Evolutionary conservation across 2,329 filamentous ascomycete species (phyloP).

Genomic region (Nigrospora osmanthi): DNA sequence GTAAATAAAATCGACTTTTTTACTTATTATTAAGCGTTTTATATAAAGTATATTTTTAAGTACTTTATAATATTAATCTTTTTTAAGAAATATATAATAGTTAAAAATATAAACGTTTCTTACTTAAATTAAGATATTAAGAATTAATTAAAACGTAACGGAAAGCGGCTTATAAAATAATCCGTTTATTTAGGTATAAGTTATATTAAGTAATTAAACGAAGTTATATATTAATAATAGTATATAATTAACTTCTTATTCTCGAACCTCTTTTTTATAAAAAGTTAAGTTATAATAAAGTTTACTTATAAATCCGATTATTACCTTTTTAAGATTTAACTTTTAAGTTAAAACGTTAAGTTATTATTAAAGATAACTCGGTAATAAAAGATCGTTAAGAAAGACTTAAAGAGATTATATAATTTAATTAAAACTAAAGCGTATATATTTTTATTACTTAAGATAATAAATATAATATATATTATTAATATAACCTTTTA

Average conservation of each 20-base stretch:
- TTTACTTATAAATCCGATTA: background rate
- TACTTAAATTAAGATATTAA: background rate
- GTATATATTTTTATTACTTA: background rate
- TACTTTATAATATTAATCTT: background rate
- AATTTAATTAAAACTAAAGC: background rate
- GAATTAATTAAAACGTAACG: background rate
- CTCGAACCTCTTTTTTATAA: too few species aligned
- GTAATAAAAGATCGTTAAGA: background rate
- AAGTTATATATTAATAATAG: background rate
- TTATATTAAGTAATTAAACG: too few species aligned
- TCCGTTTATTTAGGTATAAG: background rate
- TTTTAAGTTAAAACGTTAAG: background rate
- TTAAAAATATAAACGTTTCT: background rate
- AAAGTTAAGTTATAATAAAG: too few species aligned
- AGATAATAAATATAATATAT: background rate
- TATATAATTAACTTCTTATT: too few species aligned
- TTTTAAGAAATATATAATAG: background rate
- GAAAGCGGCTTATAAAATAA: background rate
- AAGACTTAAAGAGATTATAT: background rate
- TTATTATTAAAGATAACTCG: background rate
- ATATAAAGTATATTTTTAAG: background rate
- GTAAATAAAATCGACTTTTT: background rate
- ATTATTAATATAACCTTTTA: background rate
- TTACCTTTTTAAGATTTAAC: background rate
- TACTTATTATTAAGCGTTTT: background rate